Percentiles rank a stretch among this genome's conserved stretches.
Conservation (phyloP, 106 monocot genomes). For the Amphibolis antarctica region DNA sequence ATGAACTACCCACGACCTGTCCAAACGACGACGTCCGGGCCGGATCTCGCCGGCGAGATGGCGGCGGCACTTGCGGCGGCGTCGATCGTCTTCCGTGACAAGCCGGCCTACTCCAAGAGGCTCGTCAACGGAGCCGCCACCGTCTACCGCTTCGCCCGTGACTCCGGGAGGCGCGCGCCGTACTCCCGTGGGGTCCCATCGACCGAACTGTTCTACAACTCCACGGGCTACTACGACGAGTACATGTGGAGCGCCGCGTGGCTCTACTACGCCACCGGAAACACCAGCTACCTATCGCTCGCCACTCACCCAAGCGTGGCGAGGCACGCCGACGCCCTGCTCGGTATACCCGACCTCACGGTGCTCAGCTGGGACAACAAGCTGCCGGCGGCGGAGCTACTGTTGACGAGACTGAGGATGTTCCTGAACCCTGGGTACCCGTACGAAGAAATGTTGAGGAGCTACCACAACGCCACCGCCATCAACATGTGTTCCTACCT, state of each 20-base stretch:
- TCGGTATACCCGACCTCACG: conserved; percentile 28
- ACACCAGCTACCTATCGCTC: conserved; percentile 38
- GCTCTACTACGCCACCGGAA: conserved; percentile 92
- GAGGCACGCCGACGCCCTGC: conserved; percentile 44
- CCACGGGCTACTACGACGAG: conserved; percentile 84
- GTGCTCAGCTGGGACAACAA: conserved; percentile 98
- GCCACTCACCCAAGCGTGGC: conserved; percentile 52
- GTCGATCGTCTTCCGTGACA: conserved; percentile 76
- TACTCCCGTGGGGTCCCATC: conserved; percentile 32
- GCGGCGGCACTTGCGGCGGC: conserved; percentile 78
- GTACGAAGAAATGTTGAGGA: conserved; percentile 59
- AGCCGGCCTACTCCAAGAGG: conserved; percentile 49
- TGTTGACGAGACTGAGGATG: conserved; percentile 61
- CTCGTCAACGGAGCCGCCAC: conserved; percentile 46
- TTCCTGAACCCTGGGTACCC: conserved; percentile 88
- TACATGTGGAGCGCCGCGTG: conserved; percentile 88
- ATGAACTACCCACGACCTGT: conserved; percentile 52
- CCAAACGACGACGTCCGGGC: conserved; percentile 20
- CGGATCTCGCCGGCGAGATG: conserved; percentile 69
- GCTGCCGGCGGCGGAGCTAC: conserved; percentile 64
- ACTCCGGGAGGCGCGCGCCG: conserved; percentile 4
- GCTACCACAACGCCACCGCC: conserved; percentile 42
- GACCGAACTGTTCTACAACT: conserved; percentile 66
- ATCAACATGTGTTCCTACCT: conserved; percentile 53
- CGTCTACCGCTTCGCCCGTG: conserved; percentile 57